Base-by-base conservation (phyloP, 2,329 filamentous ascomycete species). In the Chaetoscypha palmicola region DNA sequence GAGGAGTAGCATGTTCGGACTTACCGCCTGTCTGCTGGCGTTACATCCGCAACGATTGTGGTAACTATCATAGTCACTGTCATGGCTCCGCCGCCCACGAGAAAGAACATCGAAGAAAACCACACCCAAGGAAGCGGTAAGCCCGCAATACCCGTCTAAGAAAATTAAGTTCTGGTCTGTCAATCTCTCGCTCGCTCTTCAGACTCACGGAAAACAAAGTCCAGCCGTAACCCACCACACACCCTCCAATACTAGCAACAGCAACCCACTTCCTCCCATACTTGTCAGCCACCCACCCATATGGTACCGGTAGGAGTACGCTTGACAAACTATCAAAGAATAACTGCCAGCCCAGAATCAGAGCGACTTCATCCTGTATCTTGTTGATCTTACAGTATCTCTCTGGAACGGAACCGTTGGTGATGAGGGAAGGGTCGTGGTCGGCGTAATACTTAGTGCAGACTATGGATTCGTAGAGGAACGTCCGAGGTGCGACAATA, bases 401-500 rank as follows among this genome's bases (percentile, higher is more conserved):
- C 36, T 52, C 50, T 11, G 45, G 50, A n/a, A 52, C 43, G 24
- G 38, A 12, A 7, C 24, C 24, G 7, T 12, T 12, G 12, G 24
- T 28, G 7, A 12, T 7, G 7, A 46, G 20, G 45, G 30, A 22
- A 38, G 33, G 45, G 42, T 21, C 42, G 14, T 50, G 30, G 4
- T 41, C 38, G 5, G 36, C 26, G 32, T 49, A 52, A 30, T 45
- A 45, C 7, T 36, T 30, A 17, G 31, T 36, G 37, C 50, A 53
- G 24, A 38, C 26, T 24, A 53, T 42, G 21, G 50, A 51, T 28
- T 53, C 50, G 39, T 46, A 49, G 20, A 53, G 48, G 14, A 48
- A 48, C 10, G 51, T 26, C 39, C 46, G 37, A 7, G 50, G 50
- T 5, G 50, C 50, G 1, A 24, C 17, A n/a, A 38, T 51, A 23